phyloP scores from a whole-genome alignment of 1,284 basidiomycete species.

The Apiotrichum porosum region DNA sequence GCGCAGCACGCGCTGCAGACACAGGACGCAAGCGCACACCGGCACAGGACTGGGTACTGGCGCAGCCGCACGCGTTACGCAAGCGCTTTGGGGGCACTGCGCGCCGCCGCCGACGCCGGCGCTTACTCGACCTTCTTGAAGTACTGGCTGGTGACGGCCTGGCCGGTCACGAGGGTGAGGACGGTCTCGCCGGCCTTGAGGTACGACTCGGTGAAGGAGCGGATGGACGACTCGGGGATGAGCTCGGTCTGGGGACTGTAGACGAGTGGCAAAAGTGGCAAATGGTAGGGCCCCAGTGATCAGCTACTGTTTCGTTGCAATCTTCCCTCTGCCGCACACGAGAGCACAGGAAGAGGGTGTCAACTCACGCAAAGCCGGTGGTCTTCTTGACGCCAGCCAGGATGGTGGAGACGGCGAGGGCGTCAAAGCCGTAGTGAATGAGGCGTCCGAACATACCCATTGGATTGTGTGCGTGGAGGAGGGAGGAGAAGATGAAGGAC shows the following conservation, averaged over 20 bases:
- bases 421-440: slow-evolving; percentile 78
- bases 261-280: neutral
- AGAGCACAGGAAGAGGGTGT: neutral
- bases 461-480: neutral
- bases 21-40: too few species aligned
- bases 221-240: slow-evolving; percentile 70
- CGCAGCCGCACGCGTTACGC: too few species aligned
- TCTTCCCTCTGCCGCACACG: neutral
- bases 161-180: slow-evolving; percentile 74
- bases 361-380: slow-evolving; percentile 77
- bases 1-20: too few species aligned
- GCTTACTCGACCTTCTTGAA: slow-evolving; percentile 48
- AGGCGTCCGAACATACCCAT: slow-evolving; percentile 62
- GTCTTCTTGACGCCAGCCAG: slow-evolving; percentile 87
- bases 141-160: slow-evolving; percentile 73
- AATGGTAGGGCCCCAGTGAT: slow-evolving; percentile 7
- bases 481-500: neutral
- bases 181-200: slow-evolving; percentile 81
- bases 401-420: slow-evolving; percentile 78
- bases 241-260: slow-evolving; percentile 62
- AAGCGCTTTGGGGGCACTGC: too few species aligned
- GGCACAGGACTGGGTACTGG: too few species aligned
- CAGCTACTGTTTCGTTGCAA: too few species aligned
- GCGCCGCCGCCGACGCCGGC: too few species aligned
- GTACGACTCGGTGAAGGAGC: slow-evolving; percentile 72